Base-by-base conservation (phyloP, 192 early-diverging fungal genomes). In the Polychytrium aggregatum region DNA sequence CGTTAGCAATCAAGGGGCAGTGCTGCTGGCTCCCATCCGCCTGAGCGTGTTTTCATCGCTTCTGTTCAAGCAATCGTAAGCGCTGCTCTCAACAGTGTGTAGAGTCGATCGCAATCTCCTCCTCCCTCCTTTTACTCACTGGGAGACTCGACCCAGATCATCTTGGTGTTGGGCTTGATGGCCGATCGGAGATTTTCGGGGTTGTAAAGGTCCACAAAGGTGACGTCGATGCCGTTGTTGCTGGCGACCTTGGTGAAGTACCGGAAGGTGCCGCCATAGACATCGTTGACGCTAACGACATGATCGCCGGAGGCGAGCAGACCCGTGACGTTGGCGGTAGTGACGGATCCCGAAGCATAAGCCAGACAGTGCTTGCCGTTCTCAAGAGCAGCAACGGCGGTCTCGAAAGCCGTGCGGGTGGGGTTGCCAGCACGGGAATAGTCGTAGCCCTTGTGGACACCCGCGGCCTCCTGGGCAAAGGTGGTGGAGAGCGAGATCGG, bases 351-450 rank as follows among this genome's bases (percentile, higher is more conserved):
- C 3, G 63, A 67, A 9, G 63, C 47, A 33, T 65, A 72, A 8
- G 62, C 82, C 72, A 91, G 85, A 86, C 21, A 84, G 62, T 91
- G 74, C 71, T 90, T 85, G 50, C 63, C 95, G 50, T 81, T 69
- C 72, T 98, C 92, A 38, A 98, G 71, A 22, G 90, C 81, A 2
- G 93, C 93, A 17, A 98, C 78, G 29, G 95, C 92, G 13, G 62
- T 76, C 74, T 84, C 87, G 48, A 96, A 80, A 40, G 80, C 79
- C 21, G 81, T 78, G 30, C 94, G 76, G 22, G 92, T 98, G 13
- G 94, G 94, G 68, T 98, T 98, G n/a, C 92, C 90, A 16, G 84
- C 85, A 40, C 94, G 85, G 35, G 89, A 86, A 66, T 98, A 98
- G 69, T 98, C 94, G 62, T 82, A 98, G 64, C 69, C 74, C 59